Conservation (phyloP, 305 asterid genomes). For the Fraxinus velutina region DNA sequence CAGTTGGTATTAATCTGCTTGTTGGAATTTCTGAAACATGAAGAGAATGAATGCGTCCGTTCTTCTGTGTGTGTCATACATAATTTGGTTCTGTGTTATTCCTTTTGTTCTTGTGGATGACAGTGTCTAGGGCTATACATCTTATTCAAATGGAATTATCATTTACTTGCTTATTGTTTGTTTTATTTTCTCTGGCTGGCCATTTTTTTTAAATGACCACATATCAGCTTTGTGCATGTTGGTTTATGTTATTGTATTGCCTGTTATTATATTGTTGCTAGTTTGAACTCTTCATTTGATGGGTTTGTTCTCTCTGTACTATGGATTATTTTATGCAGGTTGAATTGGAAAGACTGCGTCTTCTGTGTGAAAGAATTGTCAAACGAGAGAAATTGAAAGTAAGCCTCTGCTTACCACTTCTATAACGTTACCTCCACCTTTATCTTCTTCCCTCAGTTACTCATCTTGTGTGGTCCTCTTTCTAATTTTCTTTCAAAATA, state of each 20-base stretch:
- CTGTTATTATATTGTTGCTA: background rate
- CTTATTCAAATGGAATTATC: background rate
- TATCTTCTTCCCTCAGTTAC: background rate
- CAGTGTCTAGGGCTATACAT: background rate
- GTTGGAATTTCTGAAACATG: background rate
- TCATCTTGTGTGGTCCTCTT: background rate
- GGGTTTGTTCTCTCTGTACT: background rate
- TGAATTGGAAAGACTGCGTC: slow-evolving; percentile 94
- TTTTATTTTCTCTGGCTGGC: background rate
- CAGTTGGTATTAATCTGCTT: background rate
- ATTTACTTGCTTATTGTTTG: background rate
- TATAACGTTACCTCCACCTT: background rate
- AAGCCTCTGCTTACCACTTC: slow-evolving; percentile 26
- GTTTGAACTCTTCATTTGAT: background rate
- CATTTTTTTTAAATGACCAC: background rate
- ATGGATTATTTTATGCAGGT: slow-evolving; percentile 49
- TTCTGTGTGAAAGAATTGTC: slow-evolving; percentile 87
- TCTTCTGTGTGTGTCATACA: background rate
- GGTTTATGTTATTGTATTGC: background rate
- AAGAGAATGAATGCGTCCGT: background rate
- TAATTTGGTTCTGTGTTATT: background rate
- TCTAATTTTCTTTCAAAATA: background rate
- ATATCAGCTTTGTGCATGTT: background rate
- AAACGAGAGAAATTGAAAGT: slow-evolving; percentile 94
- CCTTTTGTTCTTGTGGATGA: background rate